Evolutionary conservation across 495 filamentous ascomycete genomes (phyloP).

Genomic region (Trichoderma gamsii): DNA sequence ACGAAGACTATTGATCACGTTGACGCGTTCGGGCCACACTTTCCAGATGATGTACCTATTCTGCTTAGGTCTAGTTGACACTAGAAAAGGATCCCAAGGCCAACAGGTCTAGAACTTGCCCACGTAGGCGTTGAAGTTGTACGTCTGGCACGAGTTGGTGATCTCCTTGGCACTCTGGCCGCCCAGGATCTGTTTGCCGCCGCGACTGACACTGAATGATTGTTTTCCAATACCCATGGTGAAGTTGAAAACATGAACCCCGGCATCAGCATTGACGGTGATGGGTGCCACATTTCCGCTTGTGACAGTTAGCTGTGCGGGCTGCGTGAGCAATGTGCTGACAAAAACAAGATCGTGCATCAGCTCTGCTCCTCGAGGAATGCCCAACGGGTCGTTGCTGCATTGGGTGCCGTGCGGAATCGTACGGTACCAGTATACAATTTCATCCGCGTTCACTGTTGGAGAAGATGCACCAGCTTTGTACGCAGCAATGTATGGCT

Average conservation of each 20-base stretch:
- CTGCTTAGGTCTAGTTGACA: too few species aligned
- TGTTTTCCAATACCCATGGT: conserved; percentile 50
- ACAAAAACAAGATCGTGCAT: conserved; percentile 50
- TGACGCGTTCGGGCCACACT: not conserved
- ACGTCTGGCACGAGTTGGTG: conserved; percentile 45
- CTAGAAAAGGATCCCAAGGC: not conserved
- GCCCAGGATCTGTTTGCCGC: conserved; percentile 36
- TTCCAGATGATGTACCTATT: not conserved
- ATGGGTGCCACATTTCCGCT: conserved; percentile 43
- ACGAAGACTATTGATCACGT: not conserved
- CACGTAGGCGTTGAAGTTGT: conserved; percentile 55
- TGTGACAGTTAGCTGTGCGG: conserved; percentile 40
- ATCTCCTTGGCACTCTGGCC: conserved; percentile 47
- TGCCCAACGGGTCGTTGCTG: conserved; percentile 47
- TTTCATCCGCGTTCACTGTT: conserved; percentile 33
- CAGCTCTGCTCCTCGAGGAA: conserved; percentile 45
- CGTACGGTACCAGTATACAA: conserved; percentile 53
- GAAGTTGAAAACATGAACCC: conserved; percentile 32
- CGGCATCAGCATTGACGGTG: conserved; percentile 43
- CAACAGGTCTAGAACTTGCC: conserved; percentile 24
- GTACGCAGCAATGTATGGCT: conserved; percentile 23
- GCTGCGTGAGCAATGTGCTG: conserved; percentile 42
- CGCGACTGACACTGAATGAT: conserved; percentile 41
- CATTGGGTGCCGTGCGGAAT: conserved; percentile 38
- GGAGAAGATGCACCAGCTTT: conserved; percentile 24